phyloP scores from a whole-genome alignment of 2,329 filamentous ascomycete species.

The Botrytis porri region DNA sequence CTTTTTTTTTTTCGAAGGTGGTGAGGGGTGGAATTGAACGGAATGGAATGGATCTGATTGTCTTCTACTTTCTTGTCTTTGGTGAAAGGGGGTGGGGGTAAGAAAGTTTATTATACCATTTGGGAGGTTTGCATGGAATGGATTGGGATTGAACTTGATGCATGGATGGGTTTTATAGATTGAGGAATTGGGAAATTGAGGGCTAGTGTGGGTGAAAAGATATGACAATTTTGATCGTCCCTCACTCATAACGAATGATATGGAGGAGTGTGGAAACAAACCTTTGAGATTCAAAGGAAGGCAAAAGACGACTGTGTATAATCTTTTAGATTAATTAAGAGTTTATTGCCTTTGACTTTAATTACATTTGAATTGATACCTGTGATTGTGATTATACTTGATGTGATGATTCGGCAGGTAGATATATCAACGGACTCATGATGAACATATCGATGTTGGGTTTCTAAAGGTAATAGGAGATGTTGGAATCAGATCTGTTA shows the following conservation, averaged over 20 bases:
- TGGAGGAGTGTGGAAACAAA: neutral
- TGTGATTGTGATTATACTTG: neutral
- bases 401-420: neutral
- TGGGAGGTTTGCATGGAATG: slow-evolving; percentile 10
- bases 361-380: neutral
- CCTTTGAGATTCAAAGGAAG: neutral
- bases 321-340: slow-evolving; percentile 15
- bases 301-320: neutral
- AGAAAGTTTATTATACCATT: slow-evolving; percentile 13
- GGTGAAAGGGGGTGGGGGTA: neutral
- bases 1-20: neutral
- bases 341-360: slow-evolving; percentile 1
- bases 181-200: neutral
- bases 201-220: neutral
- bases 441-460: neutral
- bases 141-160: neutral
- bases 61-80: slow-evolving; percentile 6
- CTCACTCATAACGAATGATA: neutral
- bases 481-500: neutral
- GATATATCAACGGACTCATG: neutral
- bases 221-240: neutral
- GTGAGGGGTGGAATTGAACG: neutral
- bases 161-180: slow-evolving; percentile 8
- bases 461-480: neutral
- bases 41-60: neutral